Base-by-base conservation (phyloP, 164 flowering plant species). In the Kingdonia uniflora region DNA sequence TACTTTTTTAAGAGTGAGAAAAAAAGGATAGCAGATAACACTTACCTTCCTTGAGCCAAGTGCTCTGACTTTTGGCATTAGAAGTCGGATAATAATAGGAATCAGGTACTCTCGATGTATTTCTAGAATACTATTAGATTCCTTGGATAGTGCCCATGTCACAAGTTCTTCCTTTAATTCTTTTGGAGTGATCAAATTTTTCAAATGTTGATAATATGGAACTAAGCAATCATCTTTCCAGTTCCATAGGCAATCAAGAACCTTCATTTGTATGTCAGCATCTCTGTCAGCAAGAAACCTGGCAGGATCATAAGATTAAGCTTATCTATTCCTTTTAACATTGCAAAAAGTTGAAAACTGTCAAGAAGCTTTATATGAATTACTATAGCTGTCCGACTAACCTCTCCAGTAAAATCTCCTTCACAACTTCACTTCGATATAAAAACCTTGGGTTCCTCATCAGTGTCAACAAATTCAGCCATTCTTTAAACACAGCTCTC, bases 281-380 rank as follows among this genome's bases (percentile, higher is more conserved):
- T 86, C 95, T 74, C 67, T 76, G 17, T 78, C 85, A 71, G 89
- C 96, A 49, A 94, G 80, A 60, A 89, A 82, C 80, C 97, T 92
- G 62, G 45, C 14, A 66, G 65, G 19, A 58, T 45, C 60, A 35
- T 24, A 20, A 40, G 57, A 58, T 21, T 20, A 53, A 21, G 45
- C 25, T 29, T 29, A 29, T 3, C n/a, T 3, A 8, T 29, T 29
- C 35, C 35, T 3, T 29, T 8, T 29, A 29, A 4, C 4, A 29
- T 29, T 29, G 4, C 4, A 29, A 29, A 29, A 29, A 29, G 4
- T 8, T 29, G 35, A 29, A 29, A 29, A n/a, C n/a, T n/a, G 35
- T 29, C 35, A 29, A 4, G 8, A 29, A 29, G 4, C 35, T n/a
- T 29, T 29, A 8, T 29, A 29, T 29, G 35, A 3, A 3, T 29